phyloP scores from a whole-genome alignment of 805 yeast species.

The Starmera amethionina region DNA sequence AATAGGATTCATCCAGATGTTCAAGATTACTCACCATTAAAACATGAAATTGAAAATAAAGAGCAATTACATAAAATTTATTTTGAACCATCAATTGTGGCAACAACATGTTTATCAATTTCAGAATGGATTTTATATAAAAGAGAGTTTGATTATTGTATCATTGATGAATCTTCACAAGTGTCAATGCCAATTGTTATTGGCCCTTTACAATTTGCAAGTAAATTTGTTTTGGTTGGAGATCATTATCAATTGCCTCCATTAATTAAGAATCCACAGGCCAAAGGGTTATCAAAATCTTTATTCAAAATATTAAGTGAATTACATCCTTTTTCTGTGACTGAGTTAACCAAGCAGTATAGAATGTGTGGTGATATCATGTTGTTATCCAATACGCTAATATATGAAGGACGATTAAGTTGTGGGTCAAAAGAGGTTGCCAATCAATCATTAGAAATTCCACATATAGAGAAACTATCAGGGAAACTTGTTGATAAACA shows the following conservation, averaged over 20 bases:
- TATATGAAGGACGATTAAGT: conserved; percentile 64
- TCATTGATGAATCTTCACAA: conserved; percentile 95
- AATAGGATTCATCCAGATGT: conserved; percentile 55
- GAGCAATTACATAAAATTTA: conserved; percentile 39
- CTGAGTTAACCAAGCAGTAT: conserved; percentile 73
- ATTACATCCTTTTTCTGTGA: conserved; percentile 70
- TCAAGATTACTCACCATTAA: conserved; percentile 38
- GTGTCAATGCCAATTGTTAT: conserved; percentile 84
- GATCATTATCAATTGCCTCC: conserved; percentile 95
- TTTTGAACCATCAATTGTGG: conserved; percentile 62
- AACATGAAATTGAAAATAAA: conserved; percentile 27
- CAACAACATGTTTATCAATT: conserved; percentile 79
- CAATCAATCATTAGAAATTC: conserved; percentile 42
- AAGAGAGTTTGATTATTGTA: conserved; percentile 78
- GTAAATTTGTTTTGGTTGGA: conserved; percentile 86
- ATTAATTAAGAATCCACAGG: conserved; percentile 58
- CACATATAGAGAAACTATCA: conserved; percentile 18
- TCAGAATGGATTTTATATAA: conserved; percentile 48
- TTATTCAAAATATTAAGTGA: conserved; percentile 63
- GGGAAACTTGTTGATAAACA: not conserved
- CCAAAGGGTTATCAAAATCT: conserved; percentile 48
- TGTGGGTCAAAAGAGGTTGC: conserved; percentile 65
- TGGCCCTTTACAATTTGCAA: conserved; percentile 76
- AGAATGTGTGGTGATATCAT: conserved; percentile 89
- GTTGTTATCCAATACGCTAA: conserved; percentile 68